Base-by-base conservation (phyloP, 495 filamentous ascomycete species). In the Penicillium fimorum region DNA sequence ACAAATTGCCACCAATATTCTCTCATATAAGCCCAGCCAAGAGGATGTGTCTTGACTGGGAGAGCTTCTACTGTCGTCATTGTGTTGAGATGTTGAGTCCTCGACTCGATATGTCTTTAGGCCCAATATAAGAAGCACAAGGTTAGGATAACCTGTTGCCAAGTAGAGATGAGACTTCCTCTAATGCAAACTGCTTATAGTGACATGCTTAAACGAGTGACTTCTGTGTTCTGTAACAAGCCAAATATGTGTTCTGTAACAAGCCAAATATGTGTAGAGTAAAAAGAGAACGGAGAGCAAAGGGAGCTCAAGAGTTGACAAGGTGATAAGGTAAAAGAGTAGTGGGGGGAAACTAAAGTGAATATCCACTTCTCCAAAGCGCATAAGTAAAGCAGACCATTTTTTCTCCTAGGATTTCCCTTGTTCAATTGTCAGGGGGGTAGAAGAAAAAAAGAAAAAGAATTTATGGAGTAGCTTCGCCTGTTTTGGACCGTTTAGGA, bases 1-100 rank as follows among this genome's bases (percentile, higher is more conserved):
- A 78, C 75, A 67, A 67, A 73, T 49, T 78, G 75, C 73, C 72
- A 78, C 74, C 74, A 78, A 42, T 73, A 58, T 1, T 51, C 50
- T 50, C 58, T 73, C 72, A 76, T 76, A 12, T 47, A 18, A 50
- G 47, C 47, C 75, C 75, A 76, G 51, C 69, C 65, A 12, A 76
- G 40, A 40, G 72, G 64, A 27, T 67, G 58, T 47, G 52, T 22
- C 52, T 3, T 38, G 30, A 73, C 65, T 10, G 67, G 30, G 15
- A 76, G 68, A 29, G 11, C 24, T 0, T 54, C 24, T 40, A 75
- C 72, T 46, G 65, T 22, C 2, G 64, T 61, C 73, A 76, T 52
- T 22, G 20, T 29, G 27, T 56, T 54, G 27, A 37, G 30, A 17
- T 41, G 11, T 33, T 22, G 6, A 27, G 35, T 37, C 43, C n/a